Evolutionary conservation across 2,329 filamentous ascomycete genomes (phyloP), one percentile per base, ranked within the genome.

Genomic region (Zasmidium citrigriseum): DNA sequence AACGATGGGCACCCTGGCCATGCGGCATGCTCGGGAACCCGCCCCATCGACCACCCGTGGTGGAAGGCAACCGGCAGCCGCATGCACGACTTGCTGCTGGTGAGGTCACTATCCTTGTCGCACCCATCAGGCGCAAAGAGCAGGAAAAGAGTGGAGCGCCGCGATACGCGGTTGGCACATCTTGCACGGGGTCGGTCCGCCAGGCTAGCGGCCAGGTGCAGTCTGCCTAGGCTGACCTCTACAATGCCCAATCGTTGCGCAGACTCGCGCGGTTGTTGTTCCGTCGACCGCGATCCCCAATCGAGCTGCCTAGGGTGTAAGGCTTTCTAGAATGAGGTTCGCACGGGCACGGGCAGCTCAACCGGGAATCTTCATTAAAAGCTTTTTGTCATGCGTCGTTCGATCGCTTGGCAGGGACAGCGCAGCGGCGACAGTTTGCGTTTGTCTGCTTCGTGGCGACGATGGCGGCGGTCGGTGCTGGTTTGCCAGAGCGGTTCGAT

Each of bases 241-340:
- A 23, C 45, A 38, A n/a, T 55, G 53, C 34, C 34, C 34, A 41
- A 41, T 41, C 5, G 53, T 55, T 34, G 58, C 53, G 58, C 58
- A 61, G 49, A 41, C 51, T 27, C 34, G 53, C 46, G 59, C 59
- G 54, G 57, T 59, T 60, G 46, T 52, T 34, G 12, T 4, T 9
- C 34, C 18, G 7, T 41, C 34, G 47, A 57, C 54, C 47, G 46
- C 44, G 48, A 50, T 47, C 54, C 52, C 56, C 24, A 51, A 55
- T 57, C 56, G 46, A 53, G 38, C 52, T 50, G 53, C 27, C 56
- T 53, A 62, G 57, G 59, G 57, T 58, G 49, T 51, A 46, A 59
- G 58, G 50, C 62, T 54, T 64, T 65, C 63, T 64, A 62, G 61
- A 62, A 65, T 48, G 59, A 52, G 21, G 61, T 64, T 64, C 59